Percentiles rank a stretch among this genome's conserved stretches.
phyloP scores from a whole-genome alignment of 2,329 filamentous ascomycete species.

The Alternaria viburni region DNA sequence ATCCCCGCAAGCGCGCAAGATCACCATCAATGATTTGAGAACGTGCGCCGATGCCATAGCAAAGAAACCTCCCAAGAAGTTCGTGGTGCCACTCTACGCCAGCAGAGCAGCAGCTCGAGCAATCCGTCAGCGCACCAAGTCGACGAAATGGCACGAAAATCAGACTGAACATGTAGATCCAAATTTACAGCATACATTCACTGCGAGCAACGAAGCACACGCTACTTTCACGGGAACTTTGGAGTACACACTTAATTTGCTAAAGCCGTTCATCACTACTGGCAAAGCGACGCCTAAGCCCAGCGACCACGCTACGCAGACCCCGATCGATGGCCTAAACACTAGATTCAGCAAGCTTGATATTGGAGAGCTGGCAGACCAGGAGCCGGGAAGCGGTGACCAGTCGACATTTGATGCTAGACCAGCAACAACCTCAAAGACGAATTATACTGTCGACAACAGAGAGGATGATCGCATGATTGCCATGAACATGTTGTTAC shows the following conservation, averaged over 20 bases:
- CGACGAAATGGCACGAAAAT: background rate
- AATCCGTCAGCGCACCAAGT: background rate
- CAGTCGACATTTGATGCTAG: background rate
- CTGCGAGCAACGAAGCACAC: background rate
- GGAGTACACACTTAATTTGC: background rate
- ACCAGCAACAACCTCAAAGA: background rate
- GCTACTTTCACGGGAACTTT: background rate
- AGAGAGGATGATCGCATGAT: rapidly evolving
- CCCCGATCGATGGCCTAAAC: background rate
- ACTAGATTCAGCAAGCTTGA: background rate
- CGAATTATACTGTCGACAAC: background rate
- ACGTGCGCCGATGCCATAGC: background rate
- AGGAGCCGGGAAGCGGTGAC: background rate
- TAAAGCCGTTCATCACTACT: background rate
- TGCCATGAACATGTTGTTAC: background rate
- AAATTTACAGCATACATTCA: background rate
- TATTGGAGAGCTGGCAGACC: background rate
- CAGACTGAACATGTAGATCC: background rate
- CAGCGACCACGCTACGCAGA: background rate
- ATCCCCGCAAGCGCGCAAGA: background rate
- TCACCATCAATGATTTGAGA: background rate
- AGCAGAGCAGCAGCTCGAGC: background rate
- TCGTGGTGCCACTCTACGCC: background rate
- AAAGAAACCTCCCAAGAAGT: background rate
- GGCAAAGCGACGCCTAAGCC: background rate